Percentiles rank a stretch among this genome's conserved stretches.
Evolutionary conservation across 345 rosid species (phyloP).

Genomic region (Salix brachista): DNA sequence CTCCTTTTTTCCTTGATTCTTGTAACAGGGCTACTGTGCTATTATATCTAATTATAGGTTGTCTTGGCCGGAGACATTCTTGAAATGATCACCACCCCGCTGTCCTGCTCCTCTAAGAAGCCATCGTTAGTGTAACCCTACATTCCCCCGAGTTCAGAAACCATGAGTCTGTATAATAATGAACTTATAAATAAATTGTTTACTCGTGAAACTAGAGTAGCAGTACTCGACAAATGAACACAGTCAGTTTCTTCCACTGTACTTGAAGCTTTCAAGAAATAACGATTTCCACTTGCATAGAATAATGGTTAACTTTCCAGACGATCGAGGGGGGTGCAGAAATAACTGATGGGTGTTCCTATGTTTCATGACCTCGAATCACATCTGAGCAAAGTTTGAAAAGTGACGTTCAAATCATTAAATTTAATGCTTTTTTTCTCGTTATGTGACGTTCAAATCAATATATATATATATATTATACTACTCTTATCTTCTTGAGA

Average conservation of each 20-base stretch:
- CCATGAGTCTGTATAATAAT: not conserved
- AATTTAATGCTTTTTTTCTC: not conserved
- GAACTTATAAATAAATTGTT: not conserved
- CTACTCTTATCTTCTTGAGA: too few species aligned
- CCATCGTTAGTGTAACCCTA: not conserved
- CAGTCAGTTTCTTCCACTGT: not conserved
- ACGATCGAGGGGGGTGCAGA: not conserved
- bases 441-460: too few species aligned
- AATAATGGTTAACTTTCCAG: not conserved
- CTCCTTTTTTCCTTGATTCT: not conserved
- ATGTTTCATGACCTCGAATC: not conserved
- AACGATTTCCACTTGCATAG: not conserved
- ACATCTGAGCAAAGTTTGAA: not conserved
- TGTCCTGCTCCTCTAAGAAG: not conserved
- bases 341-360: not conserved
- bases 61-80: not conserved
- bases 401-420: not conserved
- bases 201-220: not conserved
- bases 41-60: not conserved
- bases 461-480: too few species aligned
- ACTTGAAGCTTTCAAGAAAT: not conserved
- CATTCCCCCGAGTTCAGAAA: not conserved
- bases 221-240: not conserved
- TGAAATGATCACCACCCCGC: slow-evolving; percentile 10
- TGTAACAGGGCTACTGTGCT: not conserved